Evolutionary conservation across 192 early-diverging fungal genomes (phyloP).

Genomic region (Podila clonocystis): DNA sequence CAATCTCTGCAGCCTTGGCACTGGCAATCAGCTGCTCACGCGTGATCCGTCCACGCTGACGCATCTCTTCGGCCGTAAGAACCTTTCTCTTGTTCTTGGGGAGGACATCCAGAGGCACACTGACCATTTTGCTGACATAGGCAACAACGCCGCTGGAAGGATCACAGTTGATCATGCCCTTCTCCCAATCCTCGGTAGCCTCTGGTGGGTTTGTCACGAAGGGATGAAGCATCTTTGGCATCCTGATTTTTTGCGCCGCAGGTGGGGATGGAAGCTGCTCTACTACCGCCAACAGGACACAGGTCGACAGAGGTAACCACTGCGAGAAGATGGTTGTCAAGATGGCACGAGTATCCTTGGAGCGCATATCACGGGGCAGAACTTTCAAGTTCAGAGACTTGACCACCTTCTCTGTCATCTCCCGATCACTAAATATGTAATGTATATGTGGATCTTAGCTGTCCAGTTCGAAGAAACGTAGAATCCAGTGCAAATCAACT

Average conservation of each 20-base stretch:
- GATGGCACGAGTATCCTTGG: constrained; percentile 82
- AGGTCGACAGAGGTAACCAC: constrained; percentile 94
- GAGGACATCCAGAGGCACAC: constrained; percentile 78
- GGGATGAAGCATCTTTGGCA: constrained; percentile 82
- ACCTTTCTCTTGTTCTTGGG: constrained; percentile 77
- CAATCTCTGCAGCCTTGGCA: constrained; percentile 50
- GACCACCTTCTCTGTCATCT: constrained; percentile 94
- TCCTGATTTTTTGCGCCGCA: constrained; percentile 79
- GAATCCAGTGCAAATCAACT: neutral
- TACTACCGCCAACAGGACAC: constrained; percentile 87
- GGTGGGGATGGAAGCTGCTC: constrained; percentile 90
- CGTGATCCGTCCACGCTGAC: constrained; percentile 72
- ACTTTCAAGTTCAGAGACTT: constrained; percentile 89
- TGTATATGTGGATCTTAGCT: neutral
- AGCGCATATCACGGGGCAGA: constrained; percentile 86
- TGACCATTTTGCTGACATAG: constrained; percentile 95
- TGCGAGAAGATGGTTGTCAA: constrained; percentile 88
- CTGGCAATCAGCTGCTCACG: constrained; percentile 51
- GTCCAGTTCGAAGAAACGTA: neutral
- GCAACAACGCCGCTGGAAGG: constrained; percentile 77
- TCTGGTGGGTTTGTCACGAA: constrained; percentile 55
- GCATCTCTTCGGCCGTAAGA: constrained; percentile 89
- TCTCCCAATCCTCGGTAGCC: constrained; percentile 69
- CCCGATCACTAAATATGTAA: constrained; percentile 62
- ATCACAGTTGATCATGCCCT: constrained; percentile 82